phyloP scores from a whole-genome alignment of 78 protist genomes.

The Chrysochromulina tobinii region DNA sequence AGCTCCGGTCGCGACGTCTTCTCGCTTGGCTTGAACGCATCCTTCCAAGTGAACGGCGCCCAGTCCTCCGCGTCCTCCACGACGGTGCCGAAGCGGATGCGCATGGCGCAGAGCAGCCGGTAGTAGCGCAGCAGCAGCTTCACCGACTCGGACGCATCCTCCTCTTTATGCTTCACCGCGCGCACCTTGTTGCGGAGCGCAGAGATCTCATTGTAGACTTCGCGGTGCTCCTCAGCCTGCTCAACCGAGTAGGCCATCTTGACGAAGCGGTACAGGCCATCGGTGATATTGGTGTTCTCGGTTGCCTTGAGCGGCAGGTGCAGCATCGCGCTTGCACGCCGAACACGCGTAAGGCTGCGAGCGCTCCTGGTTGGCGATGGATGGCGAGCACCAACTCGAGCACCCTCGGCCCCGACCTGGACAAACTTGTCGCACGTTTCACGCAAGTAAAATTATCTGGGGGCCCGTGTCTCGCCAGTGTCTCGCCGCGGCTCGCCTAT shows the following conservation, averaged over 20 bases:
- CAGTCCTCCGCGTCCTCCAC: neutral
- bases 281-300: neutral
- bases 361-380: too few species aligned
- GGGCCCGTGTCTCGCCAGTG: too few species aligned
- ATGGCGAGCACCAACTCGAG: too few species aligned
- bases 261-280: neutral
- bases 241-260: neutral
- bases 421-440: too few species aligned
- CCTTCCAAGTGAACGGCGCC: neutral
- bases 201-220: neutral
- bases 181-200: neutral
- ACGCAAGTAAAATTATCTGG: too few species aligned
- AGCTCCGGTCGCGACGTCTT: neutral
- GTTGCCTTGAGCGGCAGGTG: neutral
- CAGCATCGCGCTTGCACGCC: neutral
- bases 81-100: neutral
- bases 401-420: too few species aligned
- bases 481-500: too few species aligned
- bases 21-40: neutral
- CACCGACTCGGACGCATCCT: neutral
- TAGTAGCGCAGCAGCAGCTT: neutral
- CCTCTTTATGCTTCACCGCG: neutral
- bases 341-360: too few species aligned
- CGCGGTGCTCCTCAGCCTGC: neutral
- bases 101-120: neutral